Evolutionary conservation across 2,329 filamentous ascomycete genomes (phyloP), one percentile per base, ranked within the genome.

Genomic region (Botrytis sinoallii): DNA sequence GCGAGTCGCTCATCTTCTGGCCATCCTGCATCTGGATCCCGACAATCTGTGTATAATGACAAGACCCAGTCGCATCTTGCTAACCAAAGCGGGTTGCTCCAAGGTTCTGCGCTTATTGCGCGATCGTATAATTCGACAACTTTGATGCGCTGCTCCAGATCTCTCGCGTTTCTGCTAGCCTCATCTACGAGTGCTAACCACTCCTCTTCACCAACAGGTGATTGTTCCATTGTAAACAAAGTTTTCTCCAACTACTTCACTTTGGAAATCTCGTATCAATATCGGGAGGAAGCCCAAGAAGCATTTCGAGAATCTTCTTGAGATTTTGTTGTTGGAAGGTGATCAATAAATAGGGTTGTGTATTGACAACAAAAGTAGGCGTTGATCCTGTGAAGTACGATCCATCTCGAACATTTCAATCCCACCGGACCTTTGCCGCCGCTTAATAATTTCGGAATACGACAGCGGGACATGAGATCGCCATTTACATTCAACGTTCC

Each of bases 161-260:
- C 84, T 80, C 84, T 81, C 80, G 91, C 85, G 83, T 85, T 84
- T 82, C 87, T 85, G 73, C 87, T 88, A 77, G 92, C 88, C 82
- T 95, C 93, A 75, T 93, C 89, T 76, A 95, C 87, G 82, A 92
- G 93, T 78, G 92, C 91, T 77, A 92, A 83, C 93, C 93, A 96
- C 81, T 88, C 88, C 74, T 92, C 89, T 84, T 96, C 93, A 79
- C 92, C 92, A 77, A 94, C 86, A 64, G 92, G 91, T 71, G 92
- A 90, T 73, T 81, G 79, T n/a, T 78, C 67, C 80, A 82, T 82
- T 74, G 29, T 46, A 61, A 69, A 69, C 32, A 73, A 73, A 69
- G 71, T 52, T 60, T 48, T 69, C 71, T 61, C 64, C 42, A 42
- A 73, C 71, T 61, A 52, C 64, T 73, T 69, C 71, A 73, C 71